Conservation (phyloP, 2,329 filamentous ascomycete genomes). For the Simplicillium aogashimaense region DNA sequence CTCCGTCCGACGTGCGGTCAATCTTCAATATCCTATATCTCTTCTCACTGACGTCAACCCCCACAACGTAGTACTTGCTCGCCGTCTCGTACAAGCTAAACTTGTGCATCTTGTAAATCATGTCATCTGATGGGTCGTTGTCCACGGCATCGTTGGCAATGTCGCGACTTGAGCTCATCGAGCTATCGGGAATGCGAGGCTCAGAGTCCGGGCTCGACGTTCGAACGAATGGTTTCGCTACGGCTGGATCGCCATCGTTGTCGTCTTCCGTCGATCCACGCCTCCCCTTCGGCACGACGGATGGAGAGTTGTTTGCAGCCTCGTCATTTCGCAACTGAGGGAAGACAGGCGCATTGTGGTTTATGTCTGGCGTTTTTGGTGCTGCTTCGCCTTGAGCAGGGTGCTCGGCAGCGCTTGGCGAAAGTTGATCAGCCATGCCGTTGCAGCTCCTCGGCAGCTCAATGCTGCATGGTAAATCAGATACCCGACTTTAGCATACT, state of each 20-base stretch:
- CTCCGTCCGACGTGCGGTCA: conserved; percentile 67
- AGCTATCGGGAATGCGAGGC: conserved; percentile 12
- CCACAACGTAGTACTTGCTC: conserved; percentile 87
- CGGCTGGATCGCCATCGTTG: conserved; percentile 47
- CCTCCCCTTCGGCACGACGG: conserved; percentile 4
- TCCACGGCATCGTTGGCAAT: conserved; percentile 13
- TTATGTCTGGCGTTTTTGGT: neutral
- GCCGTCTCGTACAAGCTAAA: conserved; percentile 97
- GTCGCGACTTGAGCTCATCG: neutral
- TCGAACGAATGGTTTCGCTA: conserved; percentile 47
- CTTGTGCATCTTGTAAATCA: conserved; percentile 72
- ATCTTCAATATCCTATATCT: conserved; percentile 91
- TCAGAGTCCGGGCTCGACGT: conserved; percentile 40
- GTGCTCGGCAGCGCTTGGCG: no score
- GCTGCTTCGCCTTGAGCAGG: neutral
- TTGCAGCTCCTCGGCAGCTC: no score
- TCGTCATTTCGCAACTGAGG: conserved; percentile 26
- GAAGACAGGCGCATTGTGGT: conserved; percentile 17
- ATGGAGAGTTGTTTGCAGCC: conserved; percentile 7
- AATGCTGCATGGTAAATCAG: no score
- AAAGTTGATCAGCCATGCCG: no score
- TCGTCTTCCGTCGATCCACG: conserved; percentile 28
- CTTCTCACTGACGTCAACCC: conserved; percentile 80
- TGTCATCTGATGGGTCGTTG: conserved; percentile 22
- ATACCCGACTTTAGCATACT: no score